phyloP scores from a whole-genome alignment of 2,329 filamentous ascomycete genomes.

The Colletotrichum abscissum region DNA sequence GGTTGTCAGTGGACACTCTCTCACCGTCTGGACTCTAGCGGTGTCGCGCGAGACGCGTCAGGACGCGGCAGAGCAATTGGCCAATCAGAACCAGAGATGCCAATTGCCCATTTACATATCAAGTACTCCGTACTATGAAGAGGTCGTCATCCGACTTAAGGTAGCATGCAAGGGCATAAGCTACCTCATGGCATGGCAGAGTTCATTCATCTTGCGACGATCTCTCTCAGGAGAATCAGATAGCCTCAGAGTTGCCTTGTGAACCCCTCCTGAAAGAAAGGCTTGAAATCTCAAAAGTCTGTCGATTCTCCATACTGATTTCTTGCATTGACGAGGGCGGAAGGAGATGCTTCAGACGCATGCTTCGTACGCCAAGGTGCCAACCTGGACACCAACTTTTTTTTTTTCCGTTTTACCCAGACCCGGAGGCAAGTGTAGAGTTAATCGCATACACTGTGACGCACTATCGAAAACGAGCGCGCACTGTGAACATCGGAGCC shows the following conservation, averaged over 20 bases:
- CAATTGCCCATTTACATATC: not conserved
- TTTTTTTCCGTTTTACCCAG: not conserved
- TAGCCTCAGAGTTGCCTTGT: conserved; percentile 5
- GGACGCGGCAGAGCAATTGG: conserved; percentile 25
- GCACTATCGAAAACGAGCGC: not conserved
- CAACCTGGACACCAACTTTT: conserved; percentile 15
- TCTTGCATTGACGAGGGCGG: conserved; percentile 4
- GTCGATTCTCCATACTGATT: not conserved
- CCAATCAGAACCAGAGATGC: conserved; percentile 16
- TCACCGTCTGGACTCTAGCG: conserved; percentile 13
- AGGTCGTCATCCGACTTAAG: not conserved
- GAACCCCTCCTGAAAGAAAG: not conserved
- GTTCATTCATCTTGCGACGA: conserved; percentile 9
- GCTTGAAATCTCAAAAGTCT: not conserved
- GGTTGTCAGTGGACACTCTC: not conserved
- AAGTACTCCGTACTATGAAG: not conserved
- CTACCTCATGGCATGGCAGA: not conserved
- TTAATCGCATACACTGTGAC: conserved; percentile 26
- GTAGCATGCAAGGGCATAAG: not conserved
- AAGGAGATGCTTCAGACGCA: conserved; percentile 2
- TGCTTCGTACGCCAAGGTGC: conserved; percentile 14
- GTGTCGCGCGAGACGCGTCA: conserved; percentile 29
- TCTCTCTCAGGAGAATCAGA: not conserved
- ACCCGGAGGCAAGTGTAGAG: conserved; percentile 25
- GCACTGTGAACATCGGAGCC: conserved; percentile 15